Evolutionary conservation across 352 stramenopile species (phyloP), one percentile per base, ranked within the genome.

Genomic region (Phytophthora constricta): DNA sequence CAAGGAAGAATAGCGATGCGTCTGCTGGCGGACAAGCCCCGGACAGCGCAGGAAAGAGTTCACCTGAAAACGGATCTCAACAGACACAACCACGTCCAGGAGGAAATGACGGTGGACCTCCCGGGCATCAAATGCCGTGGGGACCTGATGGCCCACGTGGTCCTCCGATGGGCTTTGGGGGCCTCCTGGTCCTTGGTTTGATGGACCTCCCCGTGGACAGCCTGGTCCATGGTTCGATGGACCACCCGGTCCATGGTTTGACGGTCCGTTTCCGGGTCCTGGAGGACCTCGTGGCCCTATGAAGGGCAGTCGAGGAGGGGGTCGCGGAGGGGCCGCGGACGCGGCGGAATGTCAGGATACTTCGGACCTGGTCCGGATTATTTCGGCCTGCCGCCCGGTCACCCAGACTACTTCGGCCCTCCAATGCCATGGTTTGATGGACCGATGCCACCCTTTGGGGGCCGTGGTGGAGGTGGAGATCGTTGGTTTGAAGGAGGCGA

Each of bases 161-260:
- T 7, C 68, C 67, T n/a, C 77, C 69, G 1, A 88, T 91, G 75
- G 79, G 83, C 7, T 92, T 87, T 27, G 69, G 71, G 75, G 71
- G 0, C 82, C 77, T 3, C 80, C 65, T 42, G 84, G 84, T 17
- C 82, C 81, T 2, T 92, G 87, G 81, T 92, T 90, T 49, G 80
- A 93, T 72, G 87, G 84, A 11, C 81, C 78, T 56, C 82, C 65
- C 0, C 70, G 70, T 54, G 70, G 77, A 14, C 83, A 82, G 31
- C 86, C 81, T 51, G 84, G 85, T 17, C 78, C 79, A 20, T 93
- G 85, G 85, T 95, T 91, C 65, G 82, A 95, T 49, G 86, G 83
- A 1, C 82, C 77, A 2, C 84, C 74, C 37, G 78, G 72, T 1
- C 87, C 87, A 22, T 96, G 87, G 87, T 96, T 93, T 56, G 86